Evolutionary conservation across 345 rosid genomes (phyloP), one percentile per base, ranked within the genome.

Genomic region (Arabidopsis suecica): DNA sequence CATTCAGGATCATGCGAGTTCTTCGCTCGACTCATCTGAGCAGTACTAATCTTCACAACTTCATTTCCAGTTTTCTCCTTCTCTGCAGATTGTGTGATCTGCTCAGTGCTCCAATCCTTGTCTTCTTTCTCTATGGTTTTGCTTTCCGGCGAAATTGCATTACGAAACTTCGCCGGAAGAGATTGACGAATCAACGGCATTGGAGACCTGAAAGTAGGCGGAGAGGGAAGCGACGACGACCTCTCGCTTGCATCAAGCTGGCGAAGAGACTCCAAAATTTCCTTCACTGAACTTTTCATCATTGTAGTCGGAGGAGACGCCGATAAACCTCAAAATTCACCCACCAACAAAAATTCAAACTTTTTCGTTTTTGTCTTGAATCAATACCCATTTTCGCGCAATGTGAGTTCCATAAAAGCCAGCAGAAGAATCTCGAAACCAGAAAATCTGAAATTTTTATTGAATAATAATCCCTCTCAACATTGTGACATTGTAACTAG

Each of bases 161-260:
- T 38, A 28, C 80, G 78, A 23, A 86, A 85, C 80, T 65, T 79
- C 4, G 76, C 64, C 36, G 93, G 91, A 70, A 91, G 80, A 3
- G 96, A 87, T 38, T 81, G 84, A 61, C 87, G 88, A 0, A 83
- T 81, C 0, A 90, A 83, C 6, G 87, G 93, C 63, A 85, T 83
- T 59, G 89, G 77, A 20, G 86, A 83, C 77, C 74, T 83, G 7
- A 88, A 88, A 5, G 81, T 73, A 16, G 90, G 89, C 58, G 87
- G 88, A 5, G 89, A 76, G 18, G 98, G 94, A 85, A 93, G 78
- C 60, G 89, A 89, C 10, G 97, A 90, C 0, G 94, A 93, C 72
- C 80, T 86, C 74, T 85, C 96, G 5, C 59, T 72, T 61, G 83
- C 86, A 36, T 89, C 93, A 16, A 68, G 82, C 70, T 75, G 81